A percentile compares a stretch with the other conserved stretches of the same genome.
phyloP scores from a whole-genome alignment of 768 basidiomycete species.

The Rhodotorula babjevae region DNA sequence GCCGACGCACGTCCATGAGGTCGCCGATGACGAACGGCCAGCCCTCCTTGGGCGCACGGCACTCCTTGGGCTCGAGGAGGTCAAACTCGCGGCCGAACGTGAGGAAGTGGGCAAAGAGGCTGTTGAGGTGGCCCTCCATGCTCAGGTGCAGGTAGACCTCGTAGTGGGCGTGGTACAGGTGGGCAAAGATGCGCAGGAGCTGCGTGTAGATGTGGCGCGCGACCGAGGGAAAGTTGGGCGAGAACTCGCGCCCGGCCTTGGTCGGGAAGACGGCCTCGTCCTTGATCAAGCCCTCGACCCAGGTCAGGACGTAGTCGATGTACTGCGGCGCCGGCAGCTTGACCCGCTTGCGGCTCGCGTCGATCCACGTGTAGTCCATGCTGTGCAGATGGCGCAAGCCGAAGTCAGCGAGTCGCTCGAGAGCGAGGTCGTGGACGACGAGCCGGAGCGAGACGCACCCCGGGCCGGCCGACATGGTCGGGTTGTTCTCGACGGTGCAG shows the following conservation, averaged over 20 bases:
- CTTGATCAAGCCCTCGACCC: constrained; percentile 87
- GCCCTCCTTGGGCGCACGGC: constrained; percentile 52
- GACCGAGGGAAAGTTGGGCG: constrained; percentile 79
- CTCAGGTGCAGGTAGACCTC: constrained; percentile 77
- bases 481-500: constrained; percentile 84
- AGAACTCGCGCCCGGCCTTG: constrained; percentile 73
- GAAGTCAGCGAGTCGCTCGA: background rate
- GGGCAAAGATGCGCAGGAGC: constrained; percentile 91
- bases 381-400: constrained; percentile 48
- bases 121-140: constrained; percentile 64
- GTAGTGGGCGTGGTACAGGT: constrained; percentile 94
- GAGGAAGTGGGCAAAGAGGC: constrained; percentile 94
- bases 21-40: constrained; percentile 45
- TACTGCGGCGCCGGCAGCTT: constrained; percentile 88
- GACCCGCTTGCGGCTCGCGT: constrained; percentile 80
- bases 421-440: background rate
- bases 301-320: constrained; percentile 97
- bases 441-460: constrained; percentile 55
- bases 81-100: constrained; percentile 94
- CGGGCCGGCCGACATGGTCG: constrained; percentile 83
- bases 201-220: constrained; percentile 90
- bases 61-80: constrained; percentile 78
- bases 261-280: constrained; percentile 65
- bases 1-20: constrained; percentile 43
- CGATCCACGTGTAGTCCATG: constrained; percentile 90